Conservation (phyloP, 2,329 filamentous ascomycete species). For the Grosmannia huntii region DNA sequence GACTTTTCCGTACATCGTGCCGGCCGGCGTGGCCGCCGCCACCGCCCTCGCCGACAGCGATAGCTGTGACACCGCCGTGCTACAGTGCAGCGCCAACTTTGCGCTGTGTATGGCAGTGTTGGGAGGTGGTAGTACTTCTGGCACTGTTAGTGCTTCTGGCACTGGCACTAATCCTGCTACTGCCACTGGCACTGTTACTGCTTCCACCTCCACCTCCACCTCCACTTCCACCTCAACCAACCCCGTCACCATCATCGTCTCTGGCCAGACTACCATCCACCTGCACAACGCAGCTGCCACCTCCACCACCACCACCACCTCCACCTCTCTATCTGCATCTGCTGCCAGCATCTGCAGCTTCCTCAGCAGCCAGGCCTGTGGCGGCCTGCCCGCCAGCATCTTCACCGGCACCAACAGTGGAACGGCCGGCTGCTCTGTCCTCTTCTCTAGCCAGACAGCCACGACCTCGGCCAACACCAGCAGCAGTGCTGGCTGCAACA, state of each 20-base stretch:
- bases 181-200: not conserved
- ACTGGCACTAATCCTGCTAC: no score
- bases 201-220: not conserved
- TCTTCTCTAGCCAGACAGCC: conserved; percentile 3
- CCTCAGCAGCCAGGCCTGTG: conserved; percentile 14
- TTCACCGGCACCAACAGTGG: not conserved
- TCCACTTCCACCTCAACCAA: conserved; percentile 15
- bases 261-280: conserved; percentile 12
- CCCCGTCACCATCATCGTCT: conserved; percentile 43
- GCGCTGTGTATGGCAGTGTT: conserved; percentile 38
- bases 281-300: not conserved
- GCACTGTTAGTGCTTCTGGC: no score
- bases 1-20: conserved; percentile 42
- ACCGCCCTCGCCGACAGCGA: conserved; percentile 37
- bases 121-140: conserved; percentile 13
- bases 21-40: not conserved
- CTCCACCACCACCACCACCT: not conserved
- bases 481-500: not conserved
- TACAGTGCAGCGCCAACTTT: conserved; percentile 41
- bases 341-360: conserved; percentile 10
- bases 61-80: conserved; percentile 38
- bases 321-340: not conserved
- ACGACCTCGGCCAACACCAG: conserved; percentile 11
- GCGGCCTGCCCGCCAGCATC: conserved; percentile 8
- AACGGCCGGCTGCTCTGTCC: conserved; percentile 3